Evolutionary conservation across 2,329 filamentous ascomycete genomes (phyloP).

Genomic region (Mycosphaerella sp.): DNA sequence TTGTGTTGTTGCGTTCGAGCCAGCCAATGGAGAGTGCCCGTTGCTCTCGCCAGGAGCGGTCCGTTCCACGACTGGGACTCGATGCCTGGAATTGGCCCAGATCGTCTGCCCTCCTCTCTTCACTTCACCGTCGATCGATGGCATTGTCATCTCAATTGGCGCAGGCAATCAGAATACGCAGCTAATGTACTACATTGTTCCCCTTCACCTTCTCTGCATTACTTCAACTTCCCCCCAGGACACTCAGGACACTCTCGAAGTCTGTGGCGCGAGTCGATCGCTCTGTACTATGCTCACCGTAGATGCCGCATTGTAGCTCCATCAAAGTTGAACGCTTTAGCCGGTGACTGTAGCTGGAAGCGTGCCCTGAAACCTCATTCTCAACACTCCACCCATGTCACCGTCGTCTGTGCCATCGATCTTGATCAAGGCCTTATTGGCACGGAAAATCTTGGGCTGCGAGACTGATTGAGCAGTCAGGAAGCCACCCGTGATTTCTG

Average conservation of each 20-base stretch:
- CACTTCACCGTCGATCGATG: too few species aligned
- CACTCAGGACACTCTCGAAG: too few species aligned
- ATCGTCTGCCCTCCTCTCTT: background rate
- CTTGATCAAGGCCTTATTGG: slow-evolving; percentile 7
- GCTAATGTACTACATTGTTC: too few species aligned
- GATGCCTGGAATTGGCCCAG: background rate
- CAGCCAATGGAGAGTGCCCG: background rate
- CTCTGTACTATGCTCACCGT: background rate
- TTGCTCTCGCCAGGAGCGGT: background rate
- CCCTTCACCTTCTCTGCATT: background rate
- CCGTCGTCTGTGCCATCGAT: background rate
- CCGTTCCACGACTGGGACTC: background rate
- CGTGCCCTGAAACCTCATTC: background rate
- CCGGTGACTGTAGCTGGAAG: background rate
- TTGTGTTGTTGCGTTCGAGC: background rate
- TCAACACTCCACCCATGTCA: background rate
- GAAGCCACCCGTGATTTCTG: slow-evolving; percentile 42
- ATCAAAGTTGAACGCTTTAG: background rate
- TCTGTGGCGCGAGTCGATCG: too few species aligned
- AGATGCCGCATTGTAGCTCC: background rate
- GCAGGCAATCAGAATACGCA: too few species aligned
- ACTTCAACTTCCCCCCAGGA: background rate
- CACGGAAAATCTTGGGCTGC: slow-evolving; percentile 20
- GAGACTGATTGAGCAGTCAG: slow-evolving; percentile 17
- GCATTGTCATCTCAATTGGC: too few species aligned